Evolutionary conservation across 805 yeast species (phyloP).

Genomic region (Ogataea angusta): DNA sequence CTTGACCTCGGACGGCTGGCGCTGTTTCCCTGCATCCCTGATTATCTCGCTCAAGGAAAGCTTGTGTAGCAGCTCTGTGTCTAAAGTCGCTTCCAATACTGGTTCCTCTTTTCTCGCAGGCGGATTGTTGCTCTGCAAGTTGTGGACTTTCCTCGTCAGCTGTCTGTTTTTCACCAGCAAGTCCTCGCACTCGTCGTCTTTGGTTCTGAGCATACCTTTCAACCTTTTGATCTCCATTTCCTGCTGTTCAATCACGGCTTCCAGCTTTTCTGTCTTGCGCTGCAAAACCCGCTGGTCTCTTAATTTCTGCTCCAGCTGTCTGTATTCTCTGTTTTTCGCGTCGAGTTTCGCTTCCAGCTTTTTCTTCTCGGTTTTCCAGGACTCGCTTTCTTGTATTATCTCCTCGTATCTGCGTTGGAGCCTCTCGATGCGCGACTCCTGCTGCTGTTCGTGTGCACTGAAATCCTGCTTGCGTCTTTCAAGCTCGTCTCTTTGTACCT

Average conservation of each 20-base stretch:
- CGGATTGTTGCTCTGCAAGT: too few relatives aligned
- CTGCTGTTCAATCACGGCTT: not conserved
- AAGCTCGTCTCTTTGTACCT: constrained; percentile 1
- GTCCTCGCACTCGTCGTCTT: constrained; percentile 1
- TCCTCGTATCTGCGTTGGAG: constrained; percentile 2
- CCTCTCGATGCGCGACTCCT: not conserved
- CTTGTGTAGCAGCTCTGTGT: constrained; percentile 11
- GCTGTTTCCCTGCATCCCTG: not conserved
- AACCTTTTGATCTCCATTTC: not conserved
- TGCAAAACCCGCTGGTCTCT: not conserved
- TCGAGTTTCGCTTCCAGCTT: not conserved
- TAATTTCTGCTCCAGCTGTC: not conserved
- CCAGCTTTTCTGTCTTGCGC: not conserved
- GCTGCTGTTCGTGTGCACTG: not conserved
- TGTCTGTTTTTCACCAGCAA: not conserved
- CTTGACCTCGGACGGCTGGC: not conserved
- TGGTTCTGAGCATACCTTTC: not conserved
- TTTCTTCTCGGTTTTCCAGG: not conserved
- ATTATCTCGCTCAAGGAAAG: constrained; percentile 7
- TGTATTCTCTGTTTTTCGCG: not conserved
- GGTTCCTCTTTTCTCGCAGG: not conserved
- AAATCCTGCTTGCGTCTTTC: constrained; percentile 2
- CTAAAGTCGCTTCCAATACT: constrained; percentile 1
- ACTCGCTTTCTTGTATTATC: not conserved
- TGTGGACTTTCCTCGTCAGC: not conserved